A percentile compares a stretch with the other conserved stretches of the same genome.
Evolutionary conservation across 1,284 basidiomycete genomes (phyloP).

Genomic region (Irpex sp.): DNA sequence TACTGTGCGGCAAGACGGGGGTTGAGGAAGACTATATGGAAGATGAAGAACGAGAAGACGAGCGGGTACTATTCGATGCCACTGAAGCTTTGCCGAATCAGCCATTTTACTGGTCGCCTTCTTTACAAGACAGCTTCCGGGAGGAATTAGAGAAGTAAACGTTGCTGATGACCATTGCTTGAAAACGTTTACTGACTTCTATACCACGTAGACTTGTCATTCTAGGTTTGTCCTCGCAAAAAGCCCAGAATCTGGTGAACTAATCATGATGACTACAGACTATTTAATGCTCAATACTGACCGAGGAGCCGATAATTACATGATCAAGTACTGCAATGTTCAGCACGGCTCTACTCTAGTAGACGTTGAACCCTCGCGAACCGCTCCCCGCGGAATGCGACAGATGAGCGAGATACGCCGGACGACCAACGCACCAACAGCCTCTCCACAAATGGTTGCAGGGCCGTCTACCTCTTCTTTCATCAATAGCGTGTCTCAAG

Average conservation of each 20-base stretch:
- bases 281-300: constrained; percentile 90
- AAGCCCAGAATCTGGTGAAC: background rate
- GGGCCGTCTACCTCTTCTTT: constrained; percentile 18
- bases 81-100: constrained; percentile 50
- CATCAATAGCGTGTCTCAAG: constrained; percentile 11
- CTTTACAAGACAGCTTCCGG: constrained; percentile 76
- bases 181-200: constrained; percentile 7
- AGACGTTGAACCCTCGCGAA: constrained; percentile 72
- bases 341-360: constrained; percentile 71
- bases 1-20: constrained; percentile 79
- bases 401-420: constrained; percentile 64
- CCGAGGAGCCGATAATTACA: constrained; percentile 81
- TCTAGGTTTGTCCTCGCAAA: constrained; percentile 46
- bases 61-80: constrained; percentile 59
- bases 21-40: constrained; percentile 66
- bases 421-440: constrained; percentile 37
- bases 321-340: constrained; percentile 83
- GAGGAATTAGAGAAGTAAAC: constrained; percentile 84
- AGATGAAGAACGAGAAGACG: constrained; percentile 66
- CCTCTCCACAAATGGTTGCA: constrained; percentile 32
- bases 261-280: constrained; percentile 39
- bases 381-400: constrained; percentile 61
- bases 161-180: constrained; percentile 2
- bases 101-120: constrained; percentile 79
- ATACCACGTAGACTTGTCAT: constrained; percentile 67